Evolutionary conservation across 2,329 filamentous ascomycete genomes (phyloP), one percentile per base, ranked within the genome.

Genomic region (Diaporthe batatas): DNA sequence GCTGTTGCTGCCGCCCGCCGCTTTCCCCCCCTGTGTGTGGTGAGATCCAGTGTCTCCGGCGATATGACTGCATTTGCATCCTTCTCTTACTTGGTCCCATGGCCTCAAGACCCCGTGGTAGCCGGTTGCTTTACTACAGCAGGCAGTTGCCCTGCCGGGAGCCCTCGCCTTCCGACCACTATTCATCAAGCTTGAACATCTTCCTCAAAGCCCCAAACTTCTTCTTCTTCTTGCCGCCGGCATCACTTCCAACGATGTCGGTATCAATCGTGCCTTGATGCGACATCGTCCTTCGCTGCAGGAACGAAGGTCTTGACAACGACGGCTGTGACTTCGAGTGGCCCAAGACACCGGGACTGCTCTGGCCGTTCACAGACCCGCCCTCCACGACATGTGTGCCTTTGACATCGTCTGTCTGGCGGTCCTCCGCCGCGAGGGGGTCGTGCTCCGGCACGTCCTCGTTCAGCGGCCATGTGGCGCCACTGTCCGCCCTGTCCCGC

Each of bases 161-260:
- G 23, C 29, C 44, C 8, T 51, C 44, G n/a, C n/a, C 29, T 21
- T 62, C 55, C 10, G 68, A 36, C 64, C 44, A 55, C 82, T 83
- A 86, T 74, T 87, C 85, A 74, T 87, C 79, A 72, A 88, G 79
- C 54, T 84, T 80, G 81, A 94, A 92, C 80, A 92, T 91, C 80
- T 86, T 89, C 79, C 92, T 89, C 79, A 94, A 81, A 70, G 85
- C 83, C 54, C 87, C 86, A 81, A 94, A 94, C 81, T 91, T 93
- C 86, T 93, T 94, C 83, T 88, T 90, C 83, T 82, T 86, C 75
- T 77, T 79, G 49, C 64, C 65, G 6, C 75, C 75, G 44, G 74
- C 75, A 54, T 70, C 49, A 47, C 75, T 62, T 8, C 75, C 75
- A 18, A 71, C 69, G 16, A 53, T 73, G 34, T 74, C 74, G 42